Evolutionary conservation across 2,329 filamentous ascomycete genomes (phyloP), one percentile per base, ranked within the genome.

Genomic region (Penicillium thymicola): DNA sequence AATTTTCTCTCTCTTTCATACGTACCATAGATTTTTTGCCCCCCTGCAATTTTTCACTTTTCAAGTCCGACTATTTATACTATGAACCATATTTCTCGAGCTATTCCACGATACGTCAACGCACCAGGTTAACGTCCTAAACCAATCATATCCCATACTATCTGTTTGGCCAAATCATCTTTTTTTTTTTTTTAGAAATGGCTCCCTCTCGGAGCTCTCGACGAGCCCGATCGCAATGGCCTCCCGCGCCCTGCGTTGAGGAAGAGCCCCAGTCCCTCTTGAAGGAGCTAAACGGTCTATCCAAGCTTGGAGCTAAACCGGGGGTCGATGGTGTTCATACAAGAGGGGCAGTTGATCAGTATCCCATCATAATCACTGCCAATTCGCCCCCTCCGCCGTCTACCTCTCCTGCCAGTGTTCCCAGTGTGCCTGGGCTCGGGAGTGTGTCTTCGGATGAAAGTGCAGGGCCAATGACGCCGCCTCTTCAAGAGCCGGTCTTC

Each of bases 161-260:
- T 48, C 27, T 59, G 56, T 40, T 60, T 57, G 64, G 60, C 21
- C 43, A 56, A 41, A 51, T 4, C 34, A 44, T 42, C 2, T 46
- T 13, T 13, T 36, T 9, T 10, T 36, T 9, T 13, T 27, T 16
- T 18, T 42, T 51, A 30, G 34, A 57, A 28, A 70, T 70, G 66
- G 58, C 61, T 46, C 58, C 61, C 56, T 61, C 51, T 61, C 63
- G 60, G 30, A 48, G 38, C 57, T 13, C 59, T 42, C 52, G 53
- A 45, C 27, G 36, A 18, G 63, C 67, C 54, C 65, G 68, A 58
- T 63, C 67, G 42, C 68, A 63, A 47, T 75, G 72, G 72, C 76
- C 77, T 34, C 78, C 77, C 21, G 70, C 70, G 53, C 77, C 78
- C 27, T 73, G 62, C 49, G 78, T 78, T 51, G 78, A 80, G 60